Evolutionary conservation across 176 grass and related monocot genomes (phyloP), one percentile per base, ranked within the genome.

Genomic region (Raddia distichophylla): DNA sequence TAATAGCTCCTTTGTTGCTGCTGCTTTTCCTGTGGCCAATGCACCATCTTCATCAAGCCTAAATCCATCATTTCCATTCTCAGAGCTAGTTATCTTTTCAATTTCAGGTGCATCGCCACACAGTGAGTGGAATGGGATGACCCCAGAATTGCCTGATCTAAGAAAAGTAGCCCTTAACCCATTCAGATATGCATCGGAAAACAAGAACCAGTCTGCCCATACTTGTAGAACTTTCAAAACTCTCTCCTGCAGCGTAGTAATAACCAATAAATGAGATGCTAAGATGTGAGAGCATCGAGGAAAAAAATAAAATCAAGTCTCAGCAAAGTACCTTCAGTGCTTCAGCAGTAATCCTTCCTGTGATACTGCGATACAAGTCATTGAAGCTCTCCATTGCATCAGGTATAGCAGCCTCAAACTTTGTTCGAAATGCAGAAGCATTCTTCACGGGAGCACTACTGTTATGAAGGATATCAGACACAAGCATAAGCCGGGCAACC

Each of bases 201-300:
- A 99, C 64, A 99, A 84, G 77, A 99, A 99, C 97, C 97, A 99
- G 74, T 99, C 97, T 65, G 82, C 93, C 97, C 97, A 99, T 78
- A 99, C 97, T 89, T 96, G 97, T 84, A 99, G 80, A 82, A 99
- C 97, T 81, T 99, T 99, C 77, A 91, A 53, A 82, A 99, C 97
- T 80, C 97, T 86, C 85, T 96, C 97, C 93, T 99, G 65, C 64
- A 82, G 45, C 84, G 80, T 20, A 75, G 32, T 79, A 71, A 85
- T 66, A 85, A 75, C 19, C 76, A 71, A 85, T 66, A 85, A 87
- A 84, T 86, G 10, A 60, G 82, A 81, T 58, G 64, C 44, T 69
- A 74, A 52, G 7, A 75, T 60, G 52, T 45, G 70, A 70, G 45
- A 82, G 79, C 46, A 61, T 84, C 20, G 74, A 64, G 33, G 51